Conservation (phyloP, 2,329 filamentous ascomycete genomes). For the Kalaharituber pfeilii region DNA sequence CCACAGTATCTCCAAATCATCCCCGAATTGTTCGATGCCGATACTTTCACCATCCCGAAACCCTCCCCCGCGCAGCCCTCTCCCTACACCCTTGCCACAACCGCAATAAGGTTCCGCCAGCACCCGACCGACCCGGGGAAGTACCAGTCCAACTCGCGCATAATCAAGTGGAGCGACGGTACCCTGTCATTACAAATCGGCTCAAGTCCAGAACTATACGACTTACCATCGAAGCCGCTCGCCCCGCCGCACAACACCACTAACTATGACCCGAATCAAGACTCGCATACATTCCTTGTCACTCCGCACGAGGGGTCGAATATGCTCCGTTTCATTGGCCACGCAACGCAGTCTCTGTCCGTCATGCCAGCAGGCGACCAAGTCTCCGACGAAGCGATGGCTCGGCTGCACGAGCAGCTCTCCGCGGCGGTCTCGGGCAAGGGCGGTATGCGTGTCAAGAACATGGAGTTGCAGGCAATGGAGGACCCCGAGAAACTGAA, state of each 20-base stretch:
- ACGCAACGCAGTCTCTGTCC: constrained; percentile 42
- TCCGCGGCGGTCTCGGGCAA: constrained; percentile 38
- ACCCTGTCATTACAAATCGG: constrained; percentile 48
- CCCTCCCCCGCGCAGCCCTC: constrained; percentile 23
- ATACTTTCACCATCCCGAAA: constrained; percentile 39
- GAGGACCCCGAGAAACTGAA: constrained; percentile 43
- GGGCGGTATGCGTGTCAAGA: constrained; percentile 35
- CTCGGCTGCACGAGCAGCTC: constrained; percentile 43
- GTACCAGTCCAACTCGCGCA: constrained; percentile 47
- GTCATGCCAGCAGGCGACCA: constrained; percentile 31
- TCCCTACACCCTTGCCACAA: constrained; percentile 45
- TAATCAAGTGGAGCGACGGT: constrained; percentile 50
- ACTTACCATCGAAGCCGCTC: constrained; percentile 34
- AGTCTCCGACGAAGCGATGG: constrained; percentile 33
- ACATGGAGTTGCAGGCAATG: constrained; percentile 38
- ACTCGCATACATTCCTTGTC: constrained; percentile 47
- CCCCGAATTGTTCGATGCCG: constrained; percentile 42
- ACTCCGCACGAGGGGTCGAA: constrained; percentile 40
- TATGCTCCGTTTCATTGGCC: constrained; percentile 43
- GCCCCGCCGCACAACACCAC: constrained; percentile 19
- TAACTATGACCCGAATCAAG: constrained; percentile 36
- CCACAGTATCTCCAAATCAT: constrained; percentile 45
- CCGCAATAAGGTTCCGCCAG: constrained; percentile 47
- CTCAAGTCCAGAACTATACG: constrained; percentile 39
- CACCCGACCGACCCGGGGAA: constrained; percentile 40